A percentile compares a stretch with the other conserved stretches of the same genome.
phyloP scores from a whole-genome alignment of 306 rosid species.

The Vigna trinervia region DNA sequence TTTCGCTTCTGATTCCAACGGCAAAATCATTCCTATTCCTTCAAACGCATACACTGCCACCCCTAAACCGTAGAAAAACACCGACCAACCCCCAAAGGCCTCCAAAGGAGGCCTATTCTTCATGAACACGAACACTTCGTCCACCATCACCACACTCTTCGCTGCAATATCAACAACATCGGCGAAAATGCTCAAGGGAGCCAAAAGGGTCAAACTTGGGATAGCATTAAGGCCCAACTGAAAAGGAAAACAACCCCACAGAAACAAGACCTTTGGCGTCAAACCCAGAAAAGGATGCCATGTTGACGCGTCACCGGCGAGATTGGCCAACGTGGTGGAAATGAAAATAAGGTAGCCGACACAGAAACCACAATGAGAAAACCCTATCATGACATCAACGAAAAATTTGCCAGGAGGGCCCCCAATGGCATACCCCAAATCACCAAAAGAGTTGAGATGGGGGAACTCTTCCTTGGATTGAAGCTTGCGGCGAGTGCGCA shows the following conservation, averaged over 20 bases:
- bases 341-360: constrained; percentile 71
- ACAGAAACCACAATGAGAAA: constrained; percentile 69
- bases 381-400: constrained; percentile 59
- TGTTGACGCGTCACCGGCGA: constrained; percentile 13
- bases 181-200: constrained; percentile 78
- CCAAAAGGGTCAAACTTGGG: constrained; percentile 70
- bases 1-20: constrained; percentile 66
- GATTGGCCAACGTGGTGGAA: constrained; percentile 54
- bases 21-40: constrained; percentile 73
- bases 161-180: constrained; percentile 66
- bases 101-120: constrained; percentile 58
- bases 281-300: constrained; percentile 46
- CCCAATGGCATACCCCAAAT: constrained; percentile 54
- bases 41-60: constrained; percentile 76
- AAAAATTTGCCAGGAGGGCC: constrained; percentile 55
- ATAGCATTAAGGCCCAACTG: constrained; percentile 72
- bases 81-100: constrained; percentile 60
- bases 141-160: constrained; percentile 66
- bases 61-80: constrained; percentile 67
- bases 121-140: constrained; percentile 53
- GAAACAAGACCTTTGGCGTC: constrained; percentile 55
- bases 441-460: constrained; percentile 67
- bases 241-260: constrained; percentile 74
- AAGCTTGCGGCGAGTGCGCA: constrained; percentile 62
- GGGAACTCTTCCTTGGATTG: constrained; percentile 45